Percentiles rank a stretch among this genome's conserved stretches.
Evolutionary conservation across 306 rosid species (phyloP).

Genomic region (Cyclanthera cordifolia): DNA sequence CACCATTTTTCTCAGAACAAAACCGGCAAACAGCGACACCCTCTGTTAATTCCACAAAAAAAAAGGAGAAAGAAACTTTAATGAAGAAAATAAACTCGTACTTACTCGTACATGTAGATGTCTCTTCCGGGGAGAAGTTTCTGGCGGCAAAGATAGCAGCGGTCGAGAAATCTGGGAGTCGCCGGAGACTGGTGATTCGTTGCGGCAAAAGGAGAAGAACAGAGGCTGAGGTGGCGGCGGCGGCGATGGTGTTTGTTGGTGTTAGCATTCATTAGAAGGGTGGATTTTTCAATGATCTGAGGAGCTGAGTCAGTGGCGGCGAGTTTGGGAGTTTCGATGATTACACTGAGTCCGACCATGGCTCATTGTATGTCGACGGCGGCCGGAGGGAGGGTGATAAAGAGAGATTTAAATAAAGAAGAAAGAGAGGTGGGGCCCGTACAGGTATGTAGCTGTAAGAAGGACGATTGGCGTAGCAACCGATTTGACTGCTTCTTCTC

Average conservation of each 20-base stretch:
- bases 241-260: background rate
- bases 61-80: too few relatives aligned
- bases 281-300: constrained; percentile 57
- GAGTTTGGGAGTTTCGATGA: constrained; percentile 45
- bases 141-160: constrained; percentile 57
- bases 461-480: constrained; percentile 10
- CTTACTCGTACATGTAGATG: constrained; percentile 96
- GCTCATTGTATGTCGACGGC: constrained; percentile 18
- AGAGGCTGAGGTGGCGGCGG: constrained; percentile 1
- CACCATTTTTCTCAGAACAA: too few relatives aligned
- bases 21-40: too few relatives aligned
- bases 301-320: constrained; percentile 13
- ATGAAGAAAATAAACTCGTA: background rate
- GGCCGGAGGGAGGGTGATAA: background rate
- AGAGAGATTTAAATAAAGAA: constrained; percentile 25
- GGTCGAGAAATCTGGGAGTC: constrained; percentile 45
- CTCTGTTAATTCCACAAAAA: too few relatives aligned
- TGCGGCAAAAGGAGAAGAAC: too few relatives aligned
- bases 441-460: constrained; percentile 56
- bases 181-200: too few relatives aligned
- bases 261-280: constrained; percentile 22
- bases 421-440: constrained; percentile 42
- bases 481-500: constrained; percentile 42
- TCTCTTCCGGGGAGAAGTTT: constrained; percentile 68
- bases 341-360: constrained; percentile 80